phyloP scores from a whole-genome alignment of 228 moss, liverwort and hornwort species.

The Sphagnum magellanicum region DNA sequence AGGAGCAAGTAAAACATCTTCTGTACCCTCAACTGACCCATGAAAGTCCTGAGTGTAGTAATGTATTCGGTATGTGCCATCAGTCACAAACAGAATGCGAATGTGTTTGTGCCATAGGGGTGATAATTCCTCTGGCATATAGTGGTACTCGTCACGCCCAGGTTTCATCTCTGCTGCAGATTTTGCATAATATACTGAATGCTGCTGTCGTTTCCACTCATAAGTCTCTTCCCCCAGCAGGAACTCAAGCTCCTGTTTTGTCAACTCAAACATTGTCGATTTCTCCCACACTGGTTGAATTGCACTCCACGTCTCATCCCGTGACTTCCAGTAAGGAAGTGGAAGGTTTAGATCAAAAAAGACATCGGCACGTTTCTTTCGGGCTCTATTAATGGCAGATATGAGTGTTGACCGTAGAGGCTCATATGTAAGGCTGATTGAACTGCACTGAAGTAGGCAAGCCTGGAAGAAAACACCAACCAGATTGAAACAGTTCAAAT shows the following conservation, averaged over 20 bases:
- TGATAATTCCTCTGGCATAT: constrained; percentile 71
- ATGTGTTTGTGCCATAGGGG: constrained; percentile 76
- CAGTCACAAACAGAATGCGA: constrained; percentile 75
- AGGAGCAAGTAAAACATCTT: constrained; percentile 90
- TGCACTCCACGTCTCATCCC: constrained; percentile 41
- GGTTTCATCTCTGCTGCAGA: constrained; percentile 67
- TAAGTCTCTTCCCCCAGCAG: constrained; percentile 78
- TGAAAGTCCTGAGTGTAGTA: constrained; percentile 87
- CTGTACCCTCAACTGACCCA: constrained; percentile 77
- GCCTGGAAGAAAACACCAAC: constrained; percentile 28
- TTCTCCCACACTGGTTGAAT: constrained; percentile 69
- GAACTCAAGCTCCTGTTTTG: constrained; percentile 96
- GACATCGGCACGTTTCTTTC: constrained; percentile 52
- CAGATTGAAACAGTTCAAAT: neutral
- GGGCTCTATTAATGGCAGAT: constrained; percentile 50
- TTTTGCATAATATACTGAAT: constrained; percentile 53
- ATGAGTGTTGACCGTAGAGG: constrained; percentile 60
- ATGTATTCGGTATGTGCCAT: constrained; percentile 84
- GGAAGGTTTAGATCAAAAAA: constrained; percentile 89
- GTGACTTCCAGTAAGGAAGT: constrained; percentile 62
- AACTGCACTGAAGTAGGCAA: constrained; percentile 75
- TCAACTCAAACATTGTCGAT: constrained; percentile 76
- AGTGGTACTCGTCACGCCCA: constrained; percentile 80
- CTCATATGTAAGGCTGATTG: constrained; percentile 83
- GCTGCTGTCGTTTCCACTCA: constrained; percentile 37